Base-by-base conservation (phyloP, 148 eudicot genomes). In the Fagopyrum esculentum region DNA sequence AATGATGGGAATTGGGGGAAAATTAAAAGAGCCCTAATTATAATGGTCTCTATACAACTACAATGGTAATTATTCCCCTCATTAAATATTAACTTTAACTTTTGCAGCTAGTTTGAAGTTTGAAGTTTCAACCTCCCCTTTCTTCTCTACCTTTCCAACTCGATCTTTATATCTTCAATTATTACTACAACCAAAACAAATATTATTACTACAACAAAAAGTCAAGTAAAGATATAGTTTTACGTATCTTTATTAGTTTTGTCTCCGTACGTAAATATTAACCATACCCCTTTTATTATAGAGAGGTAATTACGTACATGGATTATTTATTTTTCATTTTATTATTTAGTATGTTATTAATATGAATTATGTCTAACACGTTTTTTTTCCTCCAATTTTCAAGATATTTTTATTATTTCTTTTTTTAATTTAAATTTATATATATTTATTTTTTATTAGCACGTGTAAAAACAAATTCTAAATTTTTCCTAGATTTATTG, bases 11-110 rank as follows among this genome's bases (percentile, higher is more conserved):
- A 66, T 12, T 45, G 71, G 17, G 13, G 15, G 15, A 40, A 66
- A 43, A 35, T 66, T 13, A 66, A 40, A 35, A 40, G 12, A 26
- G 3, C 19, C 47, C 71, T 66, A 66, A 43, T 66, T 66, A 66
- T 66, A 66, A 35, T 66, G 47, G 46, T 43, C 43, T 35, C 57
- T 50, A 13, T 51, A 11, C 61, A 6, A 35, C 19, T 66, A 40
- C 10, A 66, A 66, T 43, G 71, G 47, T 66, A 66, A 66, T 66
- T 66, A 66, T 66, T 66, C 46, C 71, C 71, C 16, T 66, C 71
- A 66, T 66, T 66, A 35, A 66, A 66, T 66, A 35, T 10, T 29
- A 40, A 1, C 47, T 40, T 66, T 66, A 66, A 43, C 71, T 66
- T 66, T 66, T 66, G 47, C 71, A 66, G 71, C 46, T 15, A 35